Base-by-base conservation (phyloP, 441 rosid species). In the Breynia disticha region DNA sequence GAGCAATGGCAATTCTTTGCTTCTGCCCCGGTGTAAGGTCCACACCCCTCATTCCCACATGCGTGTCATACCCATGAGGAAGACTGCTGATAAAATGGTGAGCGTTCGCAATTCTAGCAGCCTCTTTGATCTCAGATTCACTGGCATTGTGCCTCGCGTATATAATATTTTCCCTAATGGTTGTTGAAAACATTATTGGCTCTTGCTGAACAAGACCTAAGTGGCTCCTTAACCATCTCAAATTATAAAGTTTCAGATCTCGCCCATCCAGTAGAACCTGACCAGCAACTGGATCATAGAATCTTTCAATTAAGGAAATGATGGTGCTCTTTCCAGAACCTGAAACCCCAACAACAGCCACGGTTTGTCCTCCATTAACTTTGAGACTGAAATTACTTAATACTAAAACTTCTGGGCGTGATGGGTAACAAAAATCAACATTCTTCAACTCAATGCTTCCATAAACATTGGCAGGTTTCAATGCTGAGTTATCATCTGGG, bases 281-380 rank as follows among this genome's bases (percentile, higher is more conserved):
- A 70, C 99, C 99, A 0, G 99, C 97, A 54, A 83, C 90, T 19
- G 99, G 97, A 68, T 93, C 99, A 56, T 89, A 93, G 71, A 89
- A 93, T 75, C 99, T 81, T 79, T 89, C 87, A 19, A 93, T 77
- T 73, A 93, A 54, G 59, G 99, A 93, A 61, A 93, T 87, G 62
- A 93, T 89, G 13, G 99, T 87, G 83, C 97, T 93, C 74, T 89
- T 93, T 53, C 99, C 99, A n/a, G 99, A 93, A 47, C 99, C 99
- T 17, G 96, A 93, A 62, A 89, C 96, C 55, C 99, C 99, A 51
- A 93, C 97, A 42, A 89, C 84, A 39, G 99, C 99, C 48, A 89
- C 61, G 0, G 99, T 93, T 56, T 93, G 99, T 60, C 99, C 99
- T 3, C 93, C 96, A 19, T 72, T 93, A 21, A 93, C 87, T 74